Conservation (phyloP, 1,284 basidiomycete species). For the Ustilago trichophora region DNA sequence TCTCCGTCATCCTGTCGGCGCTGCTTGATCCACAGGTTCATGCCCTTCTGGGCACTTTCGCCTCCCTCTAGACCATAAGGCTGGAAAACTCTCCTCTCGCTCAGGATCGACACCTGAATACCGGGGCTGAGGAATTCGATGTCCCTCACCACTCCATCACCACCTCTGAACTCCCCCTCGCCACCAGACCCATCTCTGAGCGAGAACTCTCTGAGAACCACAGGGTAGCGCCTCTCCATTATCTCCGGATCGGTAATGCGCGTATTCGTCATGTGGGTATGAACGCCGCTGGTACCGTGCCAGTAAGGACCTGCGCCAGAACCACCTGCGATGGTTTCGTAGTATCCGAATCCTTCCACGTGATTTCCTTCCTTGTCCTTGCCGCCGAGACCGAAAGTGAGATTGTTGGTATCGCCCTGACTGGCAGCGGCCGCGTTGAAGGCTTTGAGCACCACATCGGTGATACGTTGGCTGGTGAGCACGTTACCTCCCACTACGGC, state of each 20-base stretch:
- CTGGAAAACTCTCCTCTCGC: conserved; percentile 84
- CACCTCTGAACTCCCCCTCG: conserved; percentile 79
- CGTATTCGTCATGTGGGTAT: conserved; percentile 87
- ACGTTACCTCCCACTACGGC: conserved; percentile 95
- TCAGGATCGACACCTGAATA: conserved; percentile 85
- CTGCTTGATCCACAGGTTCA: conserved; percentile 89
- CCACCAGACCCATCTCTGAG: conserved; percentile 82
- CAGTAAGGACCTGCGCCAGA: conserved; percentile 86
- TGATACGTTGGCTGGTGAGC: conserved; percentile 88
- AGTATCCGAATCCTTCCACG: conserved; percentile 88
- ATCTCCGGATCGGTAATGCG: conserved; percentile 82
- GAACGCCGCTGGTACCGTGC: conserved; percentile 74
- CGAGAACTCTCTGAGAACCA: conserved; percentile 83
- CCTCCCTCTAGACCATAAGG: conserved; percentile 93
- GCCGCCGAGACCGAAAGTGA: conserved; percentile 89
- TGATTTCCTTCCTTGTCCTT: conserved; percentile 81
- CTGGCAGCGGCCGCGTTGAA: conserved; percentile 92
- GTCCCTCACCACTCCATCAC: conserved; percentile 86
- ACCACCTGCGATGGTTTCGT: conserved; percentile 95
- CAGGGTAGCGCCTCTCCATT: conserved; percentile 87
- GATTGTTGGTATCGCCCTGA: conserved; percentile 86
- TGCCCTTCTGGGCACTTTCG: conserved; percentile 77
- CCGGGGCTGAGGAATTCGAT: conserved; percentile 81
- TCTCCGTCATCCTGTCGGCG: conserved; percentile 78
- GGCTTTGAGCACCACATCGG: conserved; percentile 91